These are phyloP conservation scores for Calonectria montana DNA, from an alignment of 2,329 filamentous ascomycete species.

Conservation along the genomic window DNA sequence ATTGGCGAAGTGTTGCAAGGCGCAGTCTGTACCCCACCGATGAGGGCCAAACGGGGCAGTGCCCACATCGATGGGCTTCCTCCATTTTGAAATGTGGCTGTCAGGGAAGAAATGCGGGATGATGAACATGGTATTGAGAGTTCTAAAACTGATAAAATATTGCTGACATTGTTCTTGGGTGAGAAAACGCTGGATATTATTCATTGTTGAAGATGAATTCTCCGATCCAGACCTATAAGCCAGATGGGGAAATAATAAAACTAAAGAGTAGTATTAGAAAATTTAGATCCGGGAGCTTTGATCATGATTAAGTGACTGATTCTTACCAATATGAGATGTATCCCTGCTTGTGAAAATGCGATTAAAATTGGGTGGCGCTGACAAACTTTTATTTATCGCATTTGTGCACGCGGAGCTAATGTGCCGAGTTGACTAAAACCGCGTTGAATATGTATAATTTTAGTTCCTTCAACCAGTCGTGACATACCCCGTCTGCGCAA, in stretches of 20 bases:
- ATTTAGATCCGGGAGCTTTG: neutral
- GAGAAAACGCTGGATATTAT: neutral
- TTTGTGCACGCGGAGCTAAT: neutral
- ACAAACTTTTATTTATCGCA: neutral
- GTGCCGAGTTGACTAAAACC: neutral
- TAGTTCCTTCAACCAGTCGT: neutral
- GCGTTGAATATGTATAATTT: no score
- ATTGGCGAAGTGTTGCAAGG: no score
- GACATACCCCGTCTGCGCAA: neutral
- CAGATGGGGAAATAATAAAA: neutral
- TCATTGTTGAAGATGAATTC: neutral
- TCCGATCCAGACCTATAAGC: no score
- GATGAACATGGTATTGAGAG: neutral
- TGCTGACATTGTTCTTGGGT: neutral
- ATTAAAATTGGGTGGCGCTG: neutral
- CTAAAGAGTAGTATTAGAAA: neutral
- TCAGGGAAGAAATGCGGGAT: no score
- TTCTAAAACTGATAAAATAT: neutral
- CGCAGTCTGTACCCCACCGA: no score
- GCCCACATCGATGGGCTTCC: no score
- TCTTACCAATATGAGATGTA: neutral
- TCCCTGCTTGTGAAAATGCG: neutral
- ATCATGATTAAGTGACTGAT: neutral
- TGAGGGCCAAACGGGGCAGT: no score
- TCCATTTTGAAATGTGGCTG: neutral